These are phyloP conservation scores for Murraya paniculata DNA, from an alignment of 345 rosid species.

Conservation along the genomic window DNA sequence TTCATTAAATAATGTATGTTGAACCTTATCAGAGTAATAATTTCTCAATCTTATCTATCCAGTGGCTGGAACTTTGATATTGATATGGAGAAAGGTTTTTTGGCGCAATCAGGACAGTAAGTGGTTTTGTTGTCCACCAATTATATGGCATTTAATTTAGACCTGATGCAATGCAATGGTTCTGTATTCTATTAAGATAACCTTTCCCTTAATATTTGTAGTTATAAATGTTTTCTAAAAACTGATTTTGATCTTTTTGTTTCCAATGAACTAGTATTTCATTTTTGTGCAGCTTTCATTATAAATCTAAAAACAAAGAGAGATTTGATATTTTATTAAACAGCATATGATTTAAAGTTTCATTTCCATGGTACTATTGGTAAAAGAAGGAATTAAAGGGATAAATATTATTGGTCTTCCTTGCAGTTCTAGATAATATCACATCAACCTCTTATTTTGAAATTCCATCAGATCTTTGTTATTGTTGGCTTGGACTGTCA, in stretches of 20 bases:
- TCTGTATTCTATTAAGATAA: not conserved
- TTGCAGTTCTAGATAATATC: not conserved
- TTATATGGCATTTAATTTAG: not conserved
- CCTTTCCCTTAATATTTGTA: not conserved
- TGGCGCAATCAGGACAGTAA: slow-evolving; percentile 23
- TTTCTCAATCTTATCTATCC: slow-evolving; percentile 12
- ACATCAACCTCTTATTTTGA: not conserved
- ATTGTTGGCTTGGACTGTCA: not conserved
- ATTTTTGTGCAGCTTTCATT: not conserved
- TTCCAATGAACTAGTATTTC: not conserved
- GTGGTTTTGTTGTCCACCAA: slow-evolving; percentile 12
- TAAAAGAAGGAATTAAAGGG: no score
- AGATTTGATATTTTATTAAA: not conserved
- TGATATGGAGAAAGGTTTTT: slow-evolving; percentile 50
- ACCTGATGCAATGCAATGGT: not conserved
- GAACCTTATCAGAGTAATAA: slow-evolving; percentile 11
- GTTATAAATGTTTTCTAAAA: not conserved
- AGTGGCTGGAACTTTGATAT: slow-evolving; percentile 85
- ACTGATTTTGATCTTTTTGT: not conserved
- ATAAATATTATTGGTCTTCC: not conserved
- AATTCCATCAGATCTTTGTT: not conserved
- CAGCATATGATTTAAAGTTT: no score
- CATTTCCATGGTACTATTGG: no score
- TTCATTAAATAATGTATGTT: not conserved
- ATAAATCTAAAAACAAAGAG: not conserved